Percentiles rank a stretch among this genome's conserved stretches.
These are phyloP conservation scores for Calonectria pteridis DNA, from an alignment of 2,329 filamentous ascomycete species.

Conservation along the genomic window DNA sequence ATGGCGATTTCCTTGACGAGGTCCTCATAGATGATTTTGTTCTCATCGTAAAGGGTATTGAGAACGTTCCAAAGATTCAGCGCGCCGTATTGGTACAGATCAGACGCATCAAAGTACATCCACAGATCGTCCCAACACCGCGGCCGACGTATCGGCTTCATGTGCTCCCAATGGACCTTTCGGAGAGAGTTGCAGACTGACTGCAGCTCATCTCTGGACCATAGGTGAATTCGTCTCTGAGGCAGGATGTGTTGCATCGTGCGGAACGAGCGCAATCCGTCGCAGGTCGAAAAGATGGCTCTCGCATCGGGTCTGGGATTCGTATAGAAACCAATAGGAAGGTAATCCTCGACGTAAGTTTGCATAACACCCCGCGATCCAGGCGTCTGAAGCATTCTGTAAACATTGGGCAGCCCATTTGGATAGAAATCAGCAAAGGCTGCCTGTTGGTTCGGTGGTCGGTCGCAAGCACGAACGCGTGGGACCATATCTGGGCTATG, in stretches of 20 bases:
- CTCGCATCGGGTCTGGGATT: constrained; percentile 45
- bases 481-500: constrained; percentile 31
- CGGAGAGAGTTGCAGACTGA: constrained; percentile 54
- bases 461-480: constrained; percentile 39
- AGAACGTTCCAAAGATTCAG: constrained; percentile 63
- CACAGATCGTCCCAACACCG: constrained; percentile 57
- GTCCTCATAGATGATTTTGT: constrained; percentile 48
- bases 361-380: constrained; percentile 41
- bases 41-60: constrained; percentile 56
- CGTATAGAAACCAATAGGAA: constrained; percentile 54
- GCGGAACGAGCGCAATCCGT: constrained; percentile 47
- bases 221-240: constrained; percentile 50
- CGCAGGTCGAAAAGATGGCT: constrained; percentile 56
- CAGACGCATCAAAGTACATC: constrained; percentile 60
- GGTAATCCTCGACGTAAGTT: constrained; percentile 52
- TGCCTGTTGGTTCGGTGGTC: constrained; percentile 40
- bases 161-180: constrained; percentile 49
- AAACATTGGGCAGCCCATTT: constrained; percentile 50
- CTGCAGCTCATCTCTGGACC: constrained; percentile 56
- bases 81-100: constrained; percentile 61
- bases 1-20: constrained; percentile 40
- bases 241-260: constrained; percentile 44
- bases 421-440: constrained; percentile 51
- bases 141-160: constrained; percentile 50
- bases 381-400: constrained; percentile 49